Conservation (phyloP, 441 rosid species). For the Codiaeum variegatum region DNA sequence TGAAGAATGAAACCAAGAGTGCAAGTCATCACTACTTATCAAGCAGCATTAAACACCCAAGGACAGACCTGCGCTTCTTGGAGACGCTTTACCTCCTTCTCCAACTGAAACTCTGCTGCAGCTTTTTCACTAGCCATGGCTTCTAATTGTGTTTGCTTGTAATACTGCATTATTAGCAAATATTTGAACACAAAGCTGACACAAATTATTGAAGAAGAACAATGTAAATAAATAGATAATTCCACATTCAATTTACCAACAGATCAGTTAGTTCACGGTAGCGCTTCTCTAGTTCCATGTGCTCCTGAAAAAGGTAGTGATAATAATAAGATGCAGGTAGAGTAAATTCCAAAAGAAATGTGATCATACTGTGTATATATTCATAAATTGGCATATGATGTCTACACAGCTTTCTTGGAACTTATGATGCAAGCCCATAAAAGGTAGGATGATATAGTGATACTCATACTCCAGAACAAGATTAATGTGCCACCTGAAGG, state of each 20-base stretch:
- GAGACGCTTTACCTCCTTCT: slow-evolving; percentile 83
- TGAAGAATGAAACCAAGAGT: slow-evolving; percentile 12
- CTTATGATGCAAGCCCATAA: background rate
- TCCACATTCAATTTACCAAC: slow-evolving; percentile 54
- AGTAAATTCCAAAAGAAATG: slow-evolving; percentile 3
- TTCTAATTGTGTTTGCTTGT: slow-evolving; percentile 98
- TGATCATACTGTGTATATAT: background rate
- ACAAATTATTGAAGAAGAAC: slow-evolving; percentile 13
- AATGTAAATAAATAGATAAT: slow-evolving; percentile 13
- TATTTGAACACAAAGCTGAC: slow-evolving; percentile 16
- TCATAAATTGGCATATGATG: background rate
- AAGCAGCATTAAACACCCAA: slow-evolving; percentile 15
- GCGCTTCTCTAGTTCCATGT: slow-evolving; percentile 94
- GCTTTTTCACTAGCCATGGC: slow-evolving; percentile 98
- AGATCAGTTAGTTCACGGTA: slow-evolving; percentile 97
- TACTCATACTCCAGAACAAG: background rate
- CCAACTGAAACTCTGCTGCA: slow-evolving; percentile 96
- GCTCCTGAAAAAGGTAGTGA: slow-evolving; percentile 65
- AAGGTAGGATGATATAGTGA: background rate
- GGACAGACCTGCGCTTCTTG: slow-evolving; percentile 75
- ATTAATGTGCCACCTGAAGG: background rate
- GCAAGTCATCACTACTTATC: slow-evolving; percentile 14
- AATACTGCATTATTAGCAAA: slow-evolving; percentile 51
- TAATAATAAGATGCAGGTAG: slow-evolving; percentile 25
- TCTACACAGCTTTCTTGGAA: slow-evolving; percentile 1